Evolutionary conservation across 2,329 filamentous ascomycete genomes (phyloP), one percentile per base, ranked within the genome.

Genomic region (Cytospora schulzeri): DNA sequence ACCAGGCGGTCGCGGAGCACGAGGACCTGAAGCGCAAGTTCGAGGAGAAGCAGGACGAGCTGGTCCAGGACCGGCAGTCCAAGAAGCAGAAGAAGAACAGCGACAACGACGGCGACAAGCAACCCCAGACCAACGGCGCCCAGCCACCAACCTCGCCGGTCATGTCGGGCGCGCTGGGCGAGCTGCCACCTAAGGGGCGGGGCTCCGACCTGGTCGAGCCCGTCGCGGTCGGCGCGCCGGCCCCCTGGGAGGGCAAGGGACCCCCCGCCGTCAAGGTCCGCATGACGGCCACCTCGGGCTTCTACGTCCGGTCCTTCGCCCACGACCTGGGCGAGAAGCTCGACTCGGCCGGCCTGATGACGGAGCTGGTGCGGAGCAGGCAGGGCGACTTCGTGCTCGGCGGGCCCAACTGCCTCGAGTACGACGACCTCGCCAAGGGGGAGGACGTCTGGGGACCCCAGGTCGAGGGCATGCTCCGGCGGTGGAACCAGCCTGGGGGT

Each of bases 221-320:
- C 1, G 79, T 81, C 0, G 77, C 78, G 53, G 73, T 79, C 29
- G 75, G 80, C 71, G 78, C 81, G 0, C 82, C 84, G 7, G 80
- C 82, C 8, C 84, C 85, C 0, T 87, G 85, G 85, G 80, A 78
- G 48, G 85, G 81, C 74, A 79, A 88, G 72, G 86, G 84, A 0
- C 88, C 92, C 1, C 87, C 94, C 1, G 95, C 94, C 0, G 91
- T 87, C 57, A 90, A 87, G 73, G 87, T 99, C 66, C 88, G 91
- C 64, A 92, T 99, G 86, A 96, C 91, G 0, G 94, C 97, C 59
- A 93, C 93, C 2, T 96, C 93, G 0, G 95, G 95, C 48, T 99
- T 97, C 81, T 99, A 99, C 76, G 93, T 99, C 17, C 90, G 95
- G 68, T 96, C 91, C 64, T 87, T 99, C 70, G 93, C 92, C 71